Conservation (phyloP, 2,329 filamentous ascomycete species). For the Metarhizium guizhouense region DNA sequence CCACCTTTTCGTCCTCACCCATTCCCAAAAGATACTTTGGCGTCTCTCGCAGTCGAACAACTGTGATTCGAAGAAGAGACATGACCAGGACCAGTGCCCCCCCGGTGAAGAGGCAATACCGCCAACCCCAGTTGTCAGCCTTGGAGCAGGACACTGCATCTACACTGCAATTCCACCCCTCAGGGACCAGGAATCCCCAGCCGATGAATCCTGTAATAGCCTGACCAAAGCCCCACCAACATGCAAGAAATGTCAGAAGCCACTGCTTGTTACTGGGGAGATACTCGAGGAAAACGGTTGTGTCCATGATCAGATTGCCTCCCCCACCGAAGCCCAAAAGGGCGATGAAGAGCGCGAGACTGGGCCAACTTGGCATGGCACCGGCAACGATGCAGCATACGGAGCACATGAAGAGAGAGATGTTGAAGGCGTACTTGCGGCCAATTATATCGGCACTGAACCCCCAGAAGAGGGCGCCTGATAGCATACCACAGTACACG, state of each 20-base stretch:
- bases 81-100: slow-evolving; percentile 35
- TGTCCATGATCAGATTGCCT: slow-evolving; percentile 42
- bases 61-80: slow-evolving; percentile 34
- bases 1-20: slow-evolving; percentile 38
- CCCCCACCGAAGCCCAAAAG: slow-evolving; percentile 52
- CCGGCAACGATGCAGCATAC: slow-evolving; percentile 53
- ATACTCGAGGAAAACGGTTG: slow-evolving; percentile 43
- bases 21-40: slow-evolving; percentile 39
- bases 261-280: slow-evolving; percentile 38
- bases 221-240: slow-evolving; percentile 45
- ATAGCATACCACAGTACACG: slow-evolving; percentile 46
- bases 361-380: slow-evolving; percentile 56
- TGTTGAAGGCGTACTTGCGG: slow-evolving; percentile 59
- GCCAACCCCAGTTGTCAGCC: slow-evolving; percentile 39
- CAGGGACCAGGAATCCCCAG: slow-evolving; percentile 40
- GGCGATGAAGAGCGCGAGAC: slow-evolving; percentile 54
- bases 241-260: slow-evolving; percentile 35
- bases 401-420: slow-evolving; percentile 54
- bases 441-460: slow-evolving; percentile 59
- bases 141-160: slow-evolving; percentile 35
- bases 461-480: slow-evolving; percentile 60
- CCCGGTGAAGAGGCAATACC: slow-evolving; percentile 36
- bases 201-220: slow-evolving; percentile 34
- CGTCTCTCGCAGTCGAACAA: slow-evolving; percentile 37
- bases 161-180: slow-evolving; percentile 28